These are phyloP conservation scores for Monilinia aucupariae DNA, from an alignment of 2,329 filamentous ascomycete genomes.

Conservation along the genomic window DNA sequence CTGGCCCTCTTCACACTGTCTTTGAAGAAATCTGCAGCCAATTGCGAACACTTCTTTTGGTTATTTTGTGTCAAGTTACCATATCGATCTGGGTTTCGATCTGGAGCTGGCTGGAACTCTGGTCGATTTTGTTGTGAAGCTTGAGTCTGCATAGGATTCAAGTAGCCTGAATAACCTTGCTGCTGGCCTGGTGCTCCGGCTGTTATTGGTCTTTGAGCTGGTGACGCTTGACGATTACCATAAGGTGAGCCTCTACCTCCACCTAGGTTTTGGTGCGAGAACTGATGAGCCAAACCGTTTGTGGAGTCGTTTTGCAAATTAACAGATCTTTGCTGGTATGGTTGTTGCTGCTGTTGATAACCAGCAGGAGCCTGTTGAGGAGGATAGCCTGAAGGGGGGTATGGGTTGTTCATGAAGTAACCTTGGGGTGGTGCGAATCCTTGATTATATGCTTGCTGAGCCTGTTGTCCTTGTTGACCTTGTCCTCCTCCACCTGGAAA, in stretches of 20 bases:
- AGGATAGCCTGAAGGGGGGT: conserved; percentile 39
- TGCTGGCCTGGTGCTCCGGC: conserved; percentile 64
- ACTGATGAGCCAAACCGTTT: conserved; percentile 88
- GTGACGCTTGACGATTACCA: conserved; percentile 58
- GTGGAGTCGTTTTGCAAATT: conserved; percentile 74
- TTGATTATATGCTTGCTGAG: conserved; percentile 41
- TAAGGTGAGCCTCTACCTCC: conserved; percentile 67
- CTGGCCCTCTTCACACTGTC: conserved; percentile 95
- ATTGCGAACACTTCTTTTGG: conserved; percentile 62
- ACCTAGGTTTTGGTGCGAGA: conserved; percentile 91
- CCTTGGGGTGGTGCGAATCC: conserved; percentile 42
- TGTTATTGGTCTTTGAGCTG: conserved; percentile 75
- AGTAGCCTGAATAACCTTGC: conserved; percentile 56
- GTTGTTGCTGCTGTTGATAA: conserved; percentile 42
- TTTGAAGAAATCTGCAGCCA: conserved; percentile 91
- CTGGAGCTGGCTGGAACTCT: conserved; percentile 73
- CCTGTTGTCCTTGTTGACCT: conserved; percentile 34
- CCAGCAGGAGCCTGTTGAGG: conserved; percentile 48
- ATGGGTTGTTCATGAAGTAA: conserved; percentile 58
- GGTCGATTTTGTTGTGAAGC: conserved; percentile 51
- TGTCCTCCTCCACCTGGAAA: conserved; percentile 30
- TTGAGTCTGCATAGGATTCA: conserved; percentile 61
- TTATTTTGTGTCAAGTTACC: conserved; percentile 60
- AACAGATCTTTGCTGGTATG: conserved; percentile 43
- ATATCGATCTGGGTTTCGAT: conserved; percentile 80